Conservation (phyloP, 257 asterid genomes). For the Nyctanthes arbortristis region DNA sequence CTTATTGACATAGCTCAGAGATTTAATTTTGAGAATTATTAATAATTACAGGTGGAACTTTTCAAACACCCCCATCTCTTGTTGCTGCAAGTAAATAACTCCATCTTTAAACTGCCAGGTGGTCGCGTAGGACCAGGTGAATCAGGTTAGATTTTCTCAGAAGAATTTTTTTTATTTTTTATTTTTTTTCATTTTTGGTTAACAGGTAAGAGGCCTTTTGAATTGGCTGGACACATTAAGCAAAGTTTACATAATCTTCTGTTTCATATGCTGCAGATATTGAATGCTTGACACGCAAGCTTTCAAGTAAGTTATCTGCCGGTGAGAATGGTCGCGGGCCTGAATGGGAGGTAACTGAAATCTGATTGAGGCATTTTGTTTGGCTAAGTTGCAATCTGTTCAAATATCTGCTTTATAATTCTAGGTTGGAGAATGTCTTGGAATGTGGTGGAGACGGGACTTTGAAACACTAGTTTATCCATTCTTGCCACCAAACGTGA, state of each 20-base stretch:
- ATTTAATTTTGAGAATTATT: neutral
- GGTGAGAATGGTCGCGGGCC: conserved; percentile 52
- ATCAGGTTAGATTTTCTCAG: conserved; percentile 56
- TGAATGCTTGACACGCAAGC: conserved; percentile 85
- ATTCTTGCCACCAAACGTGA: conserved; percentile 57
- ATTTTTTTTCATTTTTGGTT: no score
- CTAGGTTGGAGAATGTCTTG: conserved; percentile 86
- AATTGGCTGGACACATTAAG: neutral
- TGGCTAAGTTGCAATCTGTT: conserved; percentile 2
- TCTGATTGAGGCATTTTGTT: neutral
- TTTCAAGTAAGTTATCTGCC: conserved; percentile 65
- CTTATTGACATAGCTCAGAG: neutral
- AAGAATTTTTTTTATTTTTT: neutral
- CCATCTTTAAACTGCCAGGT: conserved; percentile 79
- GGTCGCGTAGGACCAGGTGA: conserved; percentile 81
- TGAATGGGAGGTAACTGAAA: conserved; percentile 70
- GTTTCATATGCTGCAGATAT: conserved; percentile 45
- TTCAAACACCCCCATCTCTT: conserved; percentile 84
- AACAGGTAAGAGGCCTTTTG: neutral
- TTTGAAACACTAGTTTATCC: conserved; percentile 67
- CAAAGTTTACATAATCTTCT: neutral
- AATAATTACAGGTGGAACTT: conserved; percentile 67
- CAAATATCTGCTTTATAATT: conserved; percentile 18
- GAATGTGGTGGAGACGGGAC: conserved; percentile 87
- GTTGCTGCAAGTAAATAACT: conserved; percentile 72